Conservation (phyloP, 305 asterid species). For the Petunia hybrid region DNA sequence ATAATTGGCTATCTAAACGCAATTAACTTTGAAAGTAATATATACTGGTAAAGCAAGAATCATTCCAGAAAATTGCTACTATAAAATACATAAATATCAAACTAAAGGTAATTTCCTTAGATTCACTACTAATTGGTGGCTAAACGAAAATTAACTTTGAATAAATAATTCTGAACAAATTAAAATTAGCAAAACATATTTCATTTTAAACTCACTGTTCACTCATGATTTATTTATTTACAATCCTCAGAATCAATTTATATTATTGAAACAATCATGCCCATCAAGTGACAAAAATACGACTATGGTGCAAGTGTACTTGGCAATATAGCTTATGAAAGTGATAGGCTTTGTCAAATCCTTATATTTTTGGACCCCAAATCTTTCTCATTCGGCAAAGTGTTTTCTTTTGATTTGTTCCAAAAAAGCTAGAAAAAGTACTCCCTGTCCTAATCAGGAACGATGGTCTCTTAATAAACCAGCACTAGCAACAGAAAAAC, state of each 20-base stretch:
- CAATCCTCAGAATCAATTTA: neutral
- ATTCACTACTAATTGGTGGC: too few relatives aligned
- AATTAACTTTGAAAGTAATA: neutral
- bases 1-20: neutral
- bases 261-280: neutral
- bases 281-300: slow-evolving; percentile 13
- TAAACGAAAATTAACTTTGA: neutral
- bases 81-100: too few relatives aligned
- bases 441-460: neutral
- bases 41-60: too few relatives aligned
- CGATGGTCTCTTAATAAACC: neutral
- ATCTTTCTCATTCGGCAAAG: neutral
- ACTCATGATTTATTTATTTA: neutral
- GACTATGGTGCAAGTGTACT: neutral
- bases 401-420: neutral
- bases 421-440: neutral
- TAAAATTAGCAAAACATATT: neutral
- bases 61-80: too few relatives aligned
- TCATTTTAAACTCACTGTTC: neutral
- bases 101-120: too few relatives aligned
- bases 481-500: slow-evolving; percentile 18
- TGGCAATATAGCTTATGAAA: neutral
- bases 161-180: neutral
- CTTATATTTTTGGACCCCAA: neutral
- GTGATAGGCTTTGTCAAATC: neutral